These are phyloP conservation scores for Tubosaeta sp. DNA, from an alignment of 768 basidiomycete genomes.

Conservation along the genomic window DNA sequence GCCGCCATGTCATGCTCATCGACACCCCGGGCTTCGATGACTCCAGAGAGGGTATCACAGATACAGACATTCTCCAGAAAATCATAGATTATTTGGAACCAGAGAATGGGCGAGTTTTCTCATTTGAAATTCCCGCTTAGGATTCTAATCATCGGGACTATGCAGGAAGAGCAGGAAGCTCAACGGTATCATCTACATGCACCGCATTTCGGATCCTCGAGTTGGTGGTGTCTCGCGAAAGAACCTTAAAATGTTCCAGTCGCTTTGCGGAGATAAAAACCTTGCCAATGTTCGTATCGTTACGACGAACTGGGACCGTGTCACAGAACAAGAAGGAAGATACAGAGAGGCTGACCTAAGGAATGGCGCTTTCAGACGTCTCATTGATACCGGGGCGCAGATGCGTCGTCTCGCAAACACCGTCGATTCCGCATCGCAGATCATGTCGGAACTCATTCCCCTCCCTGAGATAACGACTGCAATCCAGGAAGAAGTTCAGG, in stretches of 20 bases:
- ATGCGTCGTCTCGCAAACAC: too few relatives aligned
- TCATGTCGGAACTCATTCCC: too few relatives aligned
- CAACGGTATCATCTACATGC: too few relatives aligned
- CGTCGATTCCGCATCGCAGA: too few relatives aligned
- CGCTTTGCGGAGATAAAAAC: too few relatives aligned
- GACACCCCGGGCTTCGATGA: slow-evolving; percentile 15
- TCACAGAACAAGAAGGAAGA: slow-evolving; percentile 23
- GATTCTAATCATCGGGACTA: too few relatives aligned
- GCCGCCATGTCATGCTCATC: slow-evolving; percentile 12
- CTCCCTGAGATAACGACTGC: too few relatives aligned
- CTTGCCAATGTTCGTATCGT: slow-evolving; percentile 42
- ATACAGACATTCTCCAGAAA: slow-evolving; percentile 20
- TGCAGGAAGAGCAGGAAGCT: too few relatives aligned
- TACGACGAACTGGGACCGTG: slow-evolving; percentile 44
- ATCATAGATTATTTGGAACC: slow-evolving; percentile 9
- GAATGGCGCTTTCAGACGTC: slow-evolving; percentile 40
- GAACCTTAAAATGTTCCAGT: too few relatives aligned
- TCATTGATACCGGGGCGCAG: too few relatives aligned
- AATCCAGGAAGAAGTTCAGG: slow-evolving; percentile 46
- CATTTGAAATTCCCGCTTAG: slow-evolving; percentile 4
- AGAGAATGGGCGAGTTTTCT: background rate
- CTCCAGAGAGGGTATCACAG: slow-evolving; percentile 12
- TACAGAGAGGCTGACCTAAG: slow-evolving; percentile 25
- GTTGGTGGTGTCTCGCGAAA: too few relatives aligned
- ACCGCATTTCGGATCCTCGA: too few relatives aligned